A percentile compares a stretch with the other conserved stretches of the same genome.
These are phyloP conservation scores for Colletotrichum navitas DNA, from an alignment of 2,329 filamentous ascomycete species.

Conservation along the genomic window DNA sequence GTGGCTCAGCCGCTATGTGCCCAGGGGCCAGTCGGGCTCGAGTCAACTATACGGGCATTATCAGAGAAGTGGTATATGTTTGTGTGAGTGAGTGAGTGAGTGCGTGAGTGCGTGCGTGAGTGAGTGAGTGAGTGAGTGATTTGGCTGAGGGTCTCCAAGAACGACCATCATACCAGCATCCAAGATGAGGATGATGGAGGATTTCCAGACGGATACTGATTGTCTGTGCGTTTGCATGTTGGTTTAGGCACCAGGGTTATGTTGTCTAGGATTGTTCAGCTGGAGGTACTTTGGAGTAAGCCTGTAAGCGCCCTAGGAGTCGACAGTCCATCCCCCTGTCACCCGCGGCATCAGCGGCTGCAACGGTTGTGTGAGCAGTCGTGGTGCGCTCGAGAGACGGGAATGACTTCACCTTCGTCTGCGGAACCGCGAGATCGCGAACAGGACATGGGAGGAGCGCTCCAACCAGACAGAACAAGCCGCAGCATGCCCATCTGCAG, in stretches of 20 bases:
- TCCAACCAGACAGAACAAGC: not conserved
- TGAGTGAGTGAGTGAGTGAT: not conserved
- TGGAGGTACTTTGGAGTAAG: constrained; percentile 6
- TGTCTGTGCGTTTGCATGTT: not conserved
- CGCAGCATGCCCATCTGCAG: not conserved
- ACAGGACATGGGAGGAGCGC: constrained; percentile 2
- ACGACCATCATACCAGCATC: not conserved
- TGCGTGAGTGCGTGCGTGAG: no score
- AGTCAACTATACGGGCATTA: constrained; percentile 4
- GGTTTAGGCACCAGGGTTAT: constrained; percentile 1
- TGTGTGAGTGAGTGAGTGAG: not conserved
- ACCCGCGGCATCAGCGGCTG: constrained; percentile 17
- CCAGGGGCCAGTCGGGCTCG: constrained; percentile 15
- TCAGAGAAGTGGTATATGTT: not conserved
- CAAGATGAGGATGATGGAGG: not conserved
- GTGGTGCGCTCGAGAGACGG: not conserved
- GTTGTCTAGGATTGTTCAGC: constrained; percentile 17
- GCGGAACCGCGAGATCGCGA: no score
- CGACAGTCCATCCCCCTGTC: not conserved
- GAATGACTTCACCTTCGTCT: constrained; percentile 24
- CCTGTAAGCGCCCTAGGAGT: constrained; percentile 7
- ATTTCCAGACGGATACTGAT: no score
- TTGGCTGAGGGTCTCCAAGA: not conserved
- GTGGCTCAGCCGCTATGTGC: constrained; percentile 38
- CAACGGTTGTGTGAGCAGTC: constrained; percentile 1